Evolutionary conservation across 352 stramenopile species (phyloP), one percentile per base, ranked within the genome.

Genomic region (Aphanomyces cochlioides): DNA sequence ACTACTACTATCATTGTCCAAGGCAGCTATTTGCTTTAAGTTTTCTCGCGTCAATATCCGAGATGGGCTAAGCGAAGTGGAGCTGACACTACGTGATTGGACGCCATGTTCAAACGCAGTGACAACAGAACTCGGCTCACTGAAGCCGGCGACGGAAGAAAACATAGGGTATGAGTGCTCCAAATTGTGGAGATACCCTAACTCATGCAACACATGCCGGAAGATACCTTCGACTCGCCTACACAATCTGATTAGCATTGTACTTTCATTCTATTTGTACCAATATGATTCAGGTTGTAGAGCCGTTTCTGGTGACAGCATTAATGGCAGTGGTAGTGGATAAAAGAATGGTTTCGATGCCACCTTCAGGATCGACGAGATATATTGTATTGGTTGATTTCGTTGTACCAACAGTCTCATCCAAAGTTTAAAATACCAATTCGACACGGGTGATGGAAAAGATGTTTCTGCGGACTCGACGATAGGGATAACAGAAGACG

Each of bases 271-370:
- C 1, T 17, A 58, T 8, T 8, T 58, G 15, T 70, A 56, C 64
- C 64, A 70, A 34, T 70, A 70, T 5, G 48, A 63, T 10, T 28
- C 40, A 7, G 64, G 64, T 19, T 70, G 64, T 15, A 70, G 19
- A 5, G 64, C 54, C 8, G 28, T 43, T 21, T 45, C n/a, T 28
- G 48, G 28, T 13, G 39, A 38, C 17, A 63, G 19, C 7, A 54
- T 21, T 13, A 40, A 10, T 15, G 47, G 64, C 7, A 36, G 36
- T 5, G 64, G 64, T 8, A 70, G 28, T 1, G 64, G 10, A 59
- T 56, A 57, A 12, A 34, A 39, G 40, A 36, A 37, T 19, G 64
- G 45, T 19, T 54, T 19, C 13, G 61, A 10, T 7, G 64, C 64
- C 3, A 70, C 7, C 3, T 50, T 40, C 19, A 70, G 48, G 4